A percentile compares a stretch with the other conserved stretches of the same genome.
These are phyloP conservation scores for Penstemon newberryi DNA, from an alignment of 257 asterid genomes.

Conservation along the genomic window DNA sequence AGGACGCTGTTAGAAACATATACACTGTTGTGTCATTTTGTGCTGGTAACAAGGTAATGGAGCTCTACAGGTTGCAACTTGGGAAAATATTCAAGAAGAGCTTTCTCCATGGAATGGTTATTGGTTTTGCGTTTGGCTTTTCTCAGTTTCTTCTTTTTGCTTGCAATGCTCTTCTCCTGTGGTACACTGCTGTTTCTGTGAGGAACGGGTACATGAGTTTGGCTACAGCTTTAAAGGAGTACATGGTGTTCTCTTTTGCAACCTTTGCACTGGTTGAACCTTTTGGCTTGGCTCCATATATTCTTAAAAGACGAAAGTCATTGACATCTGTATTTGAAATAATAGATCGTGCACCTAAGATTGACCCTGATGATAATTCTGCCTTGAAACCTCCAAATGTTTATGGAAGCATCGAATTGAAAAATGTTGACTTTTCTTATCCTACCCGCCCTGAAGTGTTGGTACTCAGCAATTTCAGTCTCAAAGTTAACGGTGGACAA, in stretches of 20 bases:
- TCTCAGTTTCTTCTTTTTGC: conserved; percentile 99
- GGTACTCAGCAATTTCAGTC: conserved; percentile 96
- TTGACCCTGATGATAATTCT: conserved; percentile 90
- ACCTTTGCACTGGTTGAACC: conserved; percentile 99
- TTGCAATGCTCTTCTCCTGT: conserved; percentile 93
- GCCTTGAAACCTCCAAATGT: conserved; percentile 97
- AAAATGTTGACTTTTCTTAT: conserved; percentile 86
- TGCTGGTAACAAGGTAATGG: conserved; percentile 99
- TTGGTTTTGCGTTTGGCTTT: conserved; percentile 94
- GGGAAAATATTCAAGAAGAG: conserved; percentile 84
- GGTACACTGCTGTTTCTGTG: conserved; percentile 91
- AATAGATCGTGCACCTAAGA: conserved; percentile 87
- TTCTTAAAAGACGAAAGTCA: conserved; percentile 90
- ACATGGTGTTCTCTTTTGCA: conserved; percentile 98
- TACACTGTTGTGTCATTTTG: conserved; percentile 98
- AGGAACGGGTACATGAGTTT: conserved; percentile 55
- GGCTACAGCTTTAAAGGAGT: conserved; percentile 88
- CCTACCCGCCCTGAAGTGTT: conserved; percentile 91
- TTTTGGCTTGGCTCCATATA: conserved; percentile 98
- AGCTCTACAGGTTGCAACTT: conserved; percentile 87
- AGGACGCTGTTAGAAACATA: conserved; percentile 96
- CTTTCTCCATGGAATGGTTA: conserved; percentile 95
- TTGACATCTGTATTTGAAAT: conserved; percentile 87
- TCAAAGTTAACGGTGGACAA: conserved; percentile 95
- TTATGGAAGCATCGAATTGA: conserved; percentile 94